A percentile compares a stretch with the other conserved stretches of the same genome.
These are phyloP conservation scores for Penicillium sp. DNA, from an alignment of 2,329 filamentous ascomycete species.

Conservation along the genomic window DNA sequence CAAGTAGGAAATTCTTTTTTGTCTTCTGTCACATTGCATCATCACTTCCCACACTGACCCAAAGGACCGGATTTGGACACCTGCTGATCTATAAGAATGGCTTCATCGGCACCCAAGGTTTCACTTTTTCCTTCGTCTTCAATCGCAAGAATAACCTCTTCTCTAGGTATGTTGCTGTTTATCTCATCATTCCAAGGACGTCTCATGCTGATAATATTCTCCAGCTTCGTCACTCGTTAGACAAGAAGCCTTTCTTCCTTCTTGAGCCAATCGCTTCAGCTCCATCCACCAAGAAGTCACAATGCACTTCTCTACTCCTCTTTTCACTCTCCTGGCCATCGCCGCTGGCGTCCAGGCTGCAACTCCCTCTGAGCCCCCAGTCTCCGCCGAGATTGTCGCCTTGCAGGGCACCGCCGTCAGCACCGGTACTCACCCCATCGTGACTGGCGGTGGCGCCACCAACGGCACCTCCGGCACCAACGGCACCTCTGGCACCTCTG, in stretches of 20 bases:
- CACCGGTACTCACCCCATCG: conserved; percentile 24
- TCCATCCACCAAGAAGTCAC: conserved; percentile 12
- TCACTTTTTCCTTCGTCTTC: background rate
- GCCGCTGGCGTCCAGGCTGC: conserved; percentile 19
- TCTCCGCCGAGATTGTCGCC: conserved; percentile 9
- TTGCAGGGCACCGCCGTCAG: conserved; percentile 6
- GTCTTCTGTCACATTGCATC: conserved; percentile 20
- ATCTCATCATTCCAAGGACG: background rate
- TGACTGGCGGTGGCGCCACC: conserved; percentile 7
- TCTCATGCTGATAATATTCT: conserved; percentile 5
- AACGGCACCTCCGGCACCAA: background rate
- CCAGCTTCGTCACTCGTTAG: conserved; percentile 26
- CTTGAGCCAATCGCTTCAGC: conserved; percentile 20
- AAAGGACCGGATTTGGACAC: conserved; percentile 23
- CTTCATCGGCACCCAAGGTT: background rate
- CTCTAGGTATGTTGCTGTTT: conserved; percentile 8
- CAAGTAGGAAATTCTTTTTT: conserved; percentile 9
- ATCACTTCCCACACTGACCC: conserved; percentile 8
- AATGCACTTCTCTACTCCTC: conserved; percentile 33
- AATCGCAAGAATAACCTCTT: conserved; percentile 9
- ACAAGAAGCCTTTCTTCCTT: conserved; percentile 17
- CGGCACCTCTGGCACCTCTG: too few relatives aligned
- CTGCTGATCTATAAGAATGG: conserved; percentile 23
- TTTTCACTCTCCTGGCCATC: conserved; percentile 20
- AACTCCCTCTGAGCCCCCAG: conserved; percentile 18